Base-by-base conservation (phyloP, 139 green algal species). In the Closterium sp. region DNA sequence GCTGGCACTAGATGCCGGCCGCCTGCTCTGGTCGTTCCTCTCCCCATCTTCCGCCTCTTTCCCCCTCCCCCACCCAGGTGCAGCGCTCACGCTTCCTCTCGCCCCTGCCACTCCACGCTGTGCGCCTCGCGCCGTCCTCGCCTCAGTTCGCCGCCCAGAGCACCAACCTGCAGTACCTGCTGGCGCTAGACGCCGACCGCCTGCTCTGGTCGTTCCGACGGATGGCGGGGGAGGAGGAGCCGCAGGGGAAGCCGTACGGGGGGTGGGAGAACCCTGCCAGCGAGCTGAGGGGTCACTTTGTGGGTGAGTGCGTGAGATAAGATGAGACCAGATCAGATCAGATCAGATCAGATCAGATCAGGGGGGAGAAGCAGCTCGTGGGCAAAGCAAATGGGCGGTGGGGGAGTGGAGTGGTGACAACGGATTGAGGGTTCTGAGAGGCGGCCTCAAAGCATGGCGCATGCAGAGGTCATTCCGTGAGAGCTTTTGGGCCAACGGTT, bases 211-310 rank as follows among this genome's bases (percentile, higher is more conserved):
- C 30, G 19, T 93, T 93, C 85, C 85, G 90, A 10, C 21, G n/a
- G 76, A 92, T 43, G 31, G 35, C 90, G n/a, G 90, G 33, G 1
- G 89, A 31, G 30, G 31, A 76, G n/a, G 31, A 64, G 31, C 21
- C 43, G 25, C 28, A 9, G 8, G 87, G 43, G 23, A 28, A 16
- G 25, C 90, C 90, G 34, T 93, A 93, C 33, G 91, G 91, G 19
- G 87, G 91, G 8, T 93, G 91, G 91, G 91, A 93, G 76, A 81
- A 89, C 3, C 88, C 36, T 0, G 89, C 23, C 0, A 76, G 28
- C 2, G 91, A 93, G 33, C 91, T 93, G 25, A 64, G 91, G 25
- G 91, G 91, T 0, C 91, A 93, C 84, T 93, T 93, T 92, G 90
- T 93, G 19, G 90, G 90, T 93, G 66, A 93, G 43, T 66, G 43